A percentile compares a stretch with the other conserved stretches of the same genome.
phyloP scores from a whole-genome alignment of 176 grass and related monocot species.

The Puya raimondii region DNA sequence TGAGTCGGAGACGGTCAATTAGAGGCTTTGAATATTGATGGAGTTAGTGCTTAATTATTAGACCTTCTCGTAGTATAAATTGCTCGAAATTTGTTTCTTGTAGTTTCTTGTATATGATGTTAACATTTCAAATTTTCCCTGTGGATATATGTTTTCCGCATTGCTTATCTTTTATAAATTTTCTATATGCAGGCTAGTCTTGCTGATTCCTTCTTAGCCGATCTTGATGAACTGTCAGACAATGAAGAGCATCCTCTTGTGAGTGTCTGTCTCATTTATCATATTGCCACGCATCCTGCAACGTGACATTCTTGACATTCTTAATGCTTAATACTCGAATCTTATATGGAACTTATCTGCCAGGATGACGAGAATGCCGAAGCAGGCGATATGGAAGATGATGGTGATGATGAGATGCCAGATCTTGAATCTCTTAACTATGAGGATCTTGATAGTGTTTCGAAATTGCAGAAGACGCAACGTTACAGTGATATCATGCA shows the following conservation, averaged over 20 bases:
- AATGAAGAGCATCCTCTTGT: conserved; percentile 62
- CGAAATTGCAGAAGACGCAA: conserved; percentile 74
- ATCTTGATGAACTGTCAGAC: conserved; percentile 86
- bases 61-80: conserved; percentile 5
- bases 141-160: not conserved
- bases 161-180: conserved; percentile 10
- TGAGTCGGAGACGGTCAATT: too few species aligned
- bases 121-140: conserved; percentile 1
- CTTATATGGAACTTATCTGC: conserved; percentile 7
- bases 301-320: not conserved
- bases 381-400: conserved; percentile 38
- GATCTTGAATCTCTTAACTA: conserved; percentile 72
- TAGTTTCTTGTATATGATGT: too few species aligned
- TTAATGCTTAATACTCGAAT: conserved; percentile 1
- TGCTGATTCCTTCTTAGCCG: conserved; percentile 90
- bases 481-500: conserved; percentile 69
- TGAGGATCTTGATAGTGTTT: conserved; percentile 76
- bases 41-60: not conserved
- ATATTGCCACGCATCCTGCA: not conserved
- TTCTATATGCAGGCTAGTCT: conserved; percentile 48
- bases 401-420: conserved; percentile 53
- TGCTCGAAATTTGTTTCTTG: not conserved
- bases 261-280: conserved; percentile 32
- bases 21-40: too few species aligned
- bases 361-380: conserved; percentile 56